phyloP scores from a whole-genome alignment of 306 rosid species.

The Cercis canadensis region DNA sequence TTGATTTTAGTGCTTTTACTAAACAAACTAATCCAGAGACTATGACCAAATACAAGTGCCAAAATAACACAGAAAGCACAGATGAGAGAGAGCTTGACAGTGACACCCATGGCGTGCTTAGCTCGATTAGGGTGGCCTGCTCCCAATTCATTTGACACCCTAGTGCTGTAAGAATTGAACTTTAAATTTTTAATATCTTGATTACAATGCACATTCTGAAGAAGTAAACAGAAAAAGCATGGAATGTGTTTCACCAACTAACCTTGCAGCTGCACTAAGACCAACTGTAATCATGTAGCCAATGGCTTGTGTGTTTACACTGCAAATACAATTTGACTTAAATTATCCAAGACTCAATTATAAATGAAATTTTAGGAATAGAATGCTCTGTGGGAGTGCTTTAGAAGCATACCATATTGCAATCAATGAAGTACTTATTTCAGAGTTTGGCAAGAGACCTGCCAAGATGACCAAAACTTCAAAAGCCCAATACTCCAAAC shows the following conservation, averaged over 20 bases:
- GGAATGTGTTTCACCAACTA: constrained; percentile 20
- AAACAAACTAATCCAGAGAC: constrained; percentile 66
- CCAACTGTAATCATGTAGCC: constrained; percentile 76
- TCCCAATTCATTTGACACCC: constrained; percentile 89
- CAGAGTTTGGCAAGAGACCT: constrained; percentile 73
- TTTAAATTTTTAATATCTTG: not conserved
- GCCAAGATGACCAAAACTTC: constrained; percentile 83
- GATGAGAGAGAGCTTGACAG: constrained; percentile 68
- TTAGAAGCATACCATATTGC: constrained; percentile 72
- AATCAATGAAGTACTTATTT: constrained; percentile 71
- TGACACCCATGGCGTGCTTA: constrained; percentile 70
- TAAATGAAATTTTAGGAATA: not conserved
- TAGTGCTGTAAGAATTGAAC: constrained; percentile 57
- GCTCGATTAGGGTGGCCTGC: constrained; percentile 65
- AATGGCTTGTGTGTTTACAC: constrained; percentile 71
- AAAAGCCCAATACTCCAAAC: constrained; percentile 95
- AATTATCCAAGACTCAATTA: not conserved
- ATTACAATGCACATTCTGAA: constrained; percentile 7
- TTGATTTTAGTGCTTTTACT: constrained; percentile 49
- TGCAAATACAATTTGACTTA: constrained; percentile 30
- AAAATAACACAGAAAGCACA: constrained; percentile 55
- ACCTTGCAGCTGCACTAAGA: constrained; percentile 90
- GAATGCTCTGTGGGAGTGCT: constrained; percentile 12
- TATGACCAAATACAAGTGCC: constrained; percentile 61
- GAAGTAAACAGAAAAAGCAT: not conserved